Base-by-base conservation (phyloP, 805 yeast genomes). In the Wickerhamomyces mucosus region DNA sequence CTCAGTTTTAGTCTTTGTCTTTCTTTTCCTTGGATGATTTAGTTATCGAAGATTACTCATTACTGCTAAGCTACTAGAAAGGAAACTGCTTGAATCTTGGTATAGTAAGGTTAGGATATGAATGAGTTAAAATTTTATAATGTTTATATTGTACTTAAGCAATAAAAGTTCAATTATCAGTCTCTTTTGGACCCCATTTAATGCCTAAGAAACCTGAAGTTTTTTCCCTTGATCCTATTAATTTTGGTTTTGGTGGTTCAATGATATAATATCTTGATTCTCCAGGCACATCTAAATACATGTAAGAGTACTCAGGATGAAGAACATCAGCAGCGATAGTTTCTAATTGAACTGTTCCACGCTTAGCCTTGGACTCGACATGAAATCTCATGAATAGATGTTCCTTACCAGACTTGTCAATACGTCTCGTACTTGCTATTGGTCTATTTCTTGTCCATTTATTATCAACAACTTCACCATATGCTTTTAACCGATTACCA, bases 381-480 rank as follows among this genome's bases (percentile, higher is more conserved):
- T 80, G 86, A 56, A 86, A 86, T 51, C 79, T 75, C 92, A 88
- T 80, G 36, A 75, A 63, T 45, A 82, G 65, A 44, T 81, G 94
- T 42, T 82, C 92, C 44, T 75, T 72, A 2, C 95, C 94, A 36
- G 78, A 78, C 38, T 72, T 69, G 32, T 80, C 94, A 34, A 72
- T 58, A 37, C 77, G 65, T 34, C 82, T 69, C 16, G 68, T 58
- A 11, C 92, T 73, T 29, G 75, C 73, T 25, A 83, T 72, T 3
- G 96, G 95, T 58, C 95, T 73, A 50, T 82, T 82, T 60, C 95
- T 72, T 7, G 85, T 80, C 89, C 95, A 84, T 46, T 74, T 74
- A 50, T 82, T 89, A 28, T 59, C 64, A 15, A 69, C 64, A 7
- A 65, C 55, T 43, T 81, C 94, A 28, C 96, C 95, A 48, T 81